These are phyloP conservation scores for Colletotrichum navitas DNA, from an alignment of 2,329 filamentous ascomycete species.

Conservation along the genomic window DNA sequence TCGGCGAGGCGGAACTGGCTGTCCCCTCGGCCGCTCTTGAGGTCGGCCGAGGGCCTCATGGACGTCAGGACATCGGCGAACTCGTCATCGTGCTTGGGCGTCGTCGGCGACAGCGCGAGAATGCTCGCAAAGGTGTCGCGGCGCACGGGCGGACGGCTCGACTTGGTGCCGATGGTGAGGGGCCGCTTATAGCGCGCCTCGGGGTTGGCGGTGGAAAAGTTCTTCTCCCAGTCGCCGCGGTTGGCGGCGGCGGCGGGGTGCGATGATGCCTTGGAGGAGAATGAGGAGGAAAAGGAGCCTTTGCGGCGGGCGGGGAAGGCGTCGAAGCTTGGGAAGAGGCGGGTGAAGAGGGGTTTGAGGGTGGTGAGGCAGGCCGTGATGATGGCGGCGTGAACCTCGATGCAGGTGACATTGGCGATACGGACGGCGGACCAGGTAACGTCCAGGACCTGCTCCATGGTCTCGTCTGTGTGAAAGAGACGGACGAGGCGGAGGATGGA, in stretches of 20 bases:
- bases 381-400: constrained; percentile 54
- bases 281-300: background rate
- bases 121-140: constrained; percentile 33
- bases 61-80: constrained; percentile 3
- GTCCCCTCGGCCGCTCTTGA: constrained; percentile 9
- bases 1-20: constrained; percentile 27
- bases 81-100: constrained; percentile 6
- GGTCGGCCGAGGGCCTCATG: constrained; percentile 14
- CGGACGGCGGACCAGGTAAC: constrained; percentile 48
- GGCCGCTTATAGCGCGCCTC: constrained; percentile 36
- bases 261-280: background rate
- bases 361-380: constrained; percentile 54
- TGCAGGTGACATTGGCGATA: constrained; percentile 52
- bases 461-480: constrained; percentile 44
- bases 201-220: constrained; percentile 29
- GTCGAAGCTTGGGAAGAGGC: constrained; percentile 47
- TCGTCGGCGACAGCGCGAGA: background rate
- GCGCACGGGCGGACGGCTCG: constrained; percentile 18
- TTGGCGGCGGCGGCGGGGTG: background rate
- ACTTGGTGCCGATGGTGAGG: constrained; percentile 43
- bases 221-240: constrained; percentile 36
- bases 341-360: constrained; percentile 54
- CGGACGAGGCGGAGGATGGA: constrained; percentile 50
- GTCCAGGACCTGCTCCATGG: constrained; percentile 42
- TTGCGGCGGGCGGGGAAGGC: constrained; percentile 1